These are phyloP conservation scores for Blastomyces parvus DNA, from an alignment of 2,329 filamentous ascomycete species.

Conservation along the genomic window DNA sequence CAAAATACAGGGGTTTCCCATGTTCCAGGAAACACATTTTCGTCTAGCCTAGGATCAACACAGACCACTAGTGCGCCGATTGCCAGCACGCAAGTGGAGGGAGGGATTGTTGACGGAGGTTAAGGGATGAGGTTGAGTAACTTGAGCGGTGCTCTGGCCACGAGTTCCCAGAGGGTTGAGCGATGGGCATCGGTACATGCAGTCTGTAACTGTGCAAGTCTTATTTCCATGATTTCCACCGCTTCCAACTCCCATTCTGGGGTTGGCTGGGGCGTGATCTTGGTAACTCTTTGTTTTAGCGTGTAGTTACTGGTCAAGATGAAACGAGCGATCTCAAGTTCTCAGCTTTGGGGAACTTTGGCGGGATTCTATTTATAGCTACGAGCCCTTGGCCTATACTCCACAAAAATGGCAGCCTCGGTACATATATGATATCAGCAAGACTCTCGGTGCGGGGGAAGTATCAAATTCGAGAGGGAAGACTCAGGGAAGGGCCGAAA, in stretches of 20 bases:
- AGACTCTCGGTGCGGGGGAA: too few relatives aligned
- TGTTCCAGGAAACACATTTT: too few relatives aligned
- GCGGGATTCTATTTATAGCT: not conserved
- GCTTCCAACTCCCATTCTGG: not conserved
- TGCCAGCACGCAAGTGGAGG: not conserved
- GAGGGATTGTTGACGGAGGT: not conserved
- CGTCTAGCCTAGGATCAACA: not conserved
- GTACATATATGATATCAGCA: too few relatives aligned
- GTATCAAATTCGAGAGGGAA: too few relatives aligned
- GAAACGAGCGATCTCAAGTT: not conserved
- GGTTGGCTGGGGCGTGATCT: not conserved
- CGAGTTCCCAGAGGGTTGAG: too few relatives aligned
- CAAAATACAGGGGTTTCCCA: not conserved
- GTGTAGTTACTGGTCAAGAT: not conserved
- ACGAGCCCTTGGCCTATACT: not conserved
- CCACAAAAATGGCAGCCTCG: not conserved
- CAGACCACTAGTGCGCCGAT: too few relatives aligned
- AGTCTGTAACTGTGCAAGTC: too few relatives aligned
- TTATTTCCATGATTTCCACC: too few relatives aligned
- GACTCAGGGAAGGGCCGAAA: not conserved
- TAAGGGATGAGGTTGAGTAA: not conserved
- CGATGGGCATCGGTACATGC: too few relatives aligned
- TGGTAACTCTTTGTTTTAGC: not conserved
- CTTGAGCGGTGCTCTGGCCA: too few relatives aligned
- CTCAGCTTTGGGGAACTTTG: not conserved